These are phyloP conservation scores for Prillingera fragicola DNA, from an alignment of 1,284 basidiomycete genomes.

Conservation along the genomic window DNA sequence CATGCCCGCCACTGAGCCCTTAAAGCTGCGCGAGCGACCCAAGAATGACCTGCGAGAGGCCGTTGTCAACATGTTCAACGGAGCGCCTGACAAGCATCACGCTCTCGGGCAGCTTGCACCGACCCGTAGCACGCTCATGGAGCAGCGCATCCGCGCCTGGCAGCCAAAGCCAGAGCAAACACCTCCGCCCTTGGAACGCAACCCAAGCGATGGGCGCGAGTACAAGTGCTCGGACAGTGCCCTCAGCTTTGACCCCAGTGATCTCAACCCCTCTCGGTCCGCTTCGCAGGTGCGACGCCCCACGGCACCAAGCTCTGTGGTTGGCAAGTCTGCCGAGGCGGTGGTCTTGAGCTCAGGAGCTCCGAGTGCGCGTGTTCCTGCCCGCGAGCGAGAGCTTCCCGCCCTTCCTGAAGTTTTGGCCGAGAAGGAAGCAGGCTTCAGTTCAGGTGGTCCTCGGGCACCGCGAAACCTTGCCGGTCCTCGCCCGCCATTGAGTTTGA, in stretches of 20 bases:
- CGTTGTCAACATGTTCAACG: conserved; percentile 33
- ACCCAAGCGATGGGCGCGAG: conserved; percentile 8
- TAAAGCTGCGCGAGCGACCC: not conserved
- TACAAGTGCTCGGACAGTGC: conserved; percentile 3
- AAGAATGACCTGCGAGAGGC: conserved; percentile 22
- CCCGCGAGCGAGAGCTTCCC: no score
- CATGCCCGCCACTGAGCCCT: not conserved
- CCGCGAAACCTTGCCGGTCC: no score
- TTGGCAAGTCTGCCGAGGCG: no score
- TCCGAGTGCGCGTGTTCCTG: no score
- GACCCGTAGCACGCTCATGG: conserved; percentile 6
- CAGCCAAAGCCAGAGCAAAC: conserved; percentile 24
- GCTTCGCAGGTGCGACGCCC: conserved; percentile 36
- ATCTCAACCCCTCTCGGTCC: conserved; percentile 45
- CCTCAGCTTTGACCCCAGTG: conserved; percentile 37
- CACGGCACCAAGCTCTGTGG: no score
- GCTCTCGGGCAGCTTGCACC: not conserved
- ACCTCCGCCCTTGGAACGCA: conserved; percentile 2
- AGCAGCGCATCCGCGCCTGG: conserved; percentile 30
- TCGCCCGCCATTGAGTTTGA: no score
- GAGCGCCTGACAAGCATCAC: conserved; percentile 20
- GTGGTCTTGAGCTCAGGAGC: no score
- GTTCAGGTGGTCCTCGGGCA: no score
- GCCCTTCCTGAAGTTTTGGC: no score
- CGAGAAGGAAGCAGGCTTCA: no score